Evolutionary conservation across 768 basidiomycete species (phyloP).

Genomic region (Pleurotus salmoneostramineus): DNA sequence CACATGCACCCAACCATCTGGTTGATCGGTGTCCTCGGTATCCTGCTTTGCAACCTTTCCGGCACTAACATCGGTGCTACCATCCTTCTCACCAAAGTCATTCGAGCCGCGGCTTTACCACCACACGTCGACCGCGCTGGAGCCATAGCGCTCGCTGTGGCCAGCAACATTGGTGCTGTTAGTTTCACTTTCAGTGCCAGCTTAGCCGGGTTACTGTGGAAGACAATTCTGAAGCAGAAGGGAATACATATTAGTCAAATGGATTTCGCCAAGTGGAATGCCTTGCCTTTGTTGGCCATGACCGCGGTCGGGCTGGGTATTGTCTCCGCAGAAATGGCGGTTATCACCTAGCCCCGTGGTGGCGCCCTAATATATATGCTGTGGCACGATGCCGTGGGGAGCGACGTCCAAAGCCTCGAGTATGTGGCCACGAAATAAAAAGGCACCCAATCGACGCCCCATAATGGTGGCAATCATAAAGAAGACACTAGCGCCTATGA

Average conservation of each 20-base stretch:
- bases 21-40: conserved; percentile 57
- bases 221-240: conserved; percentile 68
- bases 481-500: no score
- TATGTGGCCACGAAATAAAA: neutral
- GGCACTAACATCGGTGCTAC: conserved; percentile 86
- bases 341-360: conserved; percentile 16
- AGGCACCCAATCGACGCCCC: neutral
- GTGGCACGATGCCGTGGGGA: neutral
- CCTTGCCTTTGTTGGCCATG: conserved; percentile 59
- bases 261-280: conserved; percentile 74
- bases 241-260: conserved; percentile 54
- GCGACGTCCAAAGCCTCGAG: no score
- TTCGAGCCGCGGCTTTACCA: conserved; percentile 43
- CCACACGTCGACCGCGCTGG: conserved; percentile 43
- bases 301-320: conserved; percentile 64
- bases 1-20: conserved; percentile 38
- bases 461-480: no score
- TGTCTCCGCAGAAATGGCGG: conserved; percentile 74
- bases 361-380: neutral
- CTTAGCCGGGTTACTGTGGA: conserved; percentile 87
- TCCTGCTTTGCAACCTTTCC: conserved; percentile 65
- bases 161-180: conserved; percentile 89
- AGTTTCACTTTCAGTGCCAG: conserved; percentile 86
- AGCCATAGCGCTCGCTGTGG: conserved; percentile 74
- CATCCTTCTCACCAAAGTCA: conserved; percentile 81